These are phyloP conservation scores for Taphrina sp. DNA, from an alignment of 1,139 yeast species.

Conservation along the genomic window DNA sequence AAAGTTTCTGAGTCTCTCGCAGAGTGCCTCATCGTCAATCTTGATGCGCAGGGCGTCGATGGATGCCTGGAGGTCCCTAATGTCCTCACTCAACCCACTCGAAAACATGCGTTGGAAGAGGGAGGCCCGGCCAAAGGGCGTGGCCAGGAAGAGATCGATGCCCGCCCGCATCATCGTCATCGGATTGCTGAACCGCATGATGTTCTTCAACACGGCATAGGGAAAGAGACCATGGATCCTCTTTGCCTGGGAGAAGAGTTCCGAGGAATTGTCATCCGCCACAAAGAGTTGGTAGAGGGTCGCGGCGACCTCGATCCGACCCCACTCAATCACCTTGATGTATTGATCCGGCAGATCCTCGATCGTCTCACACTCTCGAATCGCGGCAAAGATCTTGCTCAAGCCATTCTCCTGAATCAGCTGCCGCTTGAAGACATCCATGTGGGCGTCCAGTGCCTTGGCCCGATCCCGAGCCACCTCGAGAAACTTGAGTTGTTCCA, in stretches of 20 bases:
- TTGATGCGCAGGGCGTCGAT: conserved; percentile 51
- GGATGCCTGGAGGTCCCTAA: conserved; percentile 61
- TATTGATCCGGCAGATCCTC: conserved; percentile 66
- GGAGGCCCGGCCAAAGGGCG: conserved; percentile 69
- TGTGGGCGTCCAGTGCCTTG: conserved; percentile 51
- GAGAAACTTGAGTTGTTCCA: conserved; percentile 73
- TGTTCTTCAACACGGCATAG: conserved; percentile 68
- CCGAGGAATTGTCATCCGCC: conserved; percentile 76
- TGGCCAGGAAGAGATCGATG: conserved; percentile 75
- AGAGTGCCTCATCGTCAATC: conserved; percentile 43
- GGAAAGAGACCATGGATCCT: conserved; percentile 75
- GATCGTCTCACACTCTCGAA: conserved; percentile 57
- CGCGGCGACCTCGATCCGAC: conserved; percentile 77
- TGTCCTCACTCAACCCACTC: conserved; percentile 73
- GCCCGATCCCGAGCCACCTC: conserved; percentile 58
- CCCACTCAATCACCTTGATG: conserved; percentile 72
- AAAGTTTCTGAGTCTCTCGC: conserved; percentile 42
- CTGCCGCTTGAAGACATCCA: conserved; percentile 55
- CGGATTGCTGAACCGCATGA: conserved; percentile 79
- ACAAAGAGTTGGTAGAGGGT: conserved; percentile 74
- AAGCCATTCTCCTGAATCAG: conserved; percentile 54
- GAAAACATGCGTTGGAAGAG: conserved; percentile 70
- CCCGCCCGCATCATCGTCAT: conserved; percentile 73
- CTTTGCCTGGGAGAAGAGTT: conserved; percentile 64
- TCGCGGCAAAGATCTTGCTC: conserved; percentile 58